Conservation (phyloP, 495 filamentous ascomycete genomes). For the Chaetomium cochliodes region DNA sequence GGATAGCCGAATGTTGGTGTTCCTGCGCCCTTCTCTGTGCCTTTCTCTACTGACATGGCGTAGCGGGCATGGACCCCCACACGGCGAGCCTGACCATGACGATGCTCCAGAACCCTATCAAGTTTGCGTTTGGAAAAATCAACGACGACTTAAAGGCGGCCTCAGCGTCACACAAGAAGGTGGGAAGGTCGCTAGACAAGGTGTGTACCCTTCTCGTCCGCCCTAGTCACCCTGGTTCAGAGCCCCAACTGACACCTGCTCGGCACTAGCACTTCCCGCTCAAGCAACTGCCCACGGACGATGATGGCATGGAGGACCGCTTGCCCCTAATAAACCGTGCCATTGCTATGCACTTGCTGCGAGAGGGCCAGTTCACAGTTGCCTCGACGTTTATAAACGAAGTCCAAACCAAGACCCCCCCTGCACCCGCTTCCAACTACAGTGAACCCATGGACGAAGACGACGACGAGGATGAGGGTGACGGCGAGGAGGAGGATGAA, state of each 20-base stretch:
- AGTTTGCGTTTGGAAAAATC: slow-evolving; percentile 71
- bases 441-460: slow-evolving; percentile 37
- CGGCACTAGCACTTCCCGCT: slow-evolving; percentile 68
- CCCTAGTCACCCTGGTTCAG: neutral
- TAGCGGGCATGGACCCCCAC: slow-evolving; percentile 59
- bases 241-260: neutral
- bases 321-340: slow-evolving; percentile 80
- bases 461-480: slow-evolving; percentile 33
- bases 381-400: slow-evolving; percentile 79
- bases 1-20: slow-evolving; percentile 61
- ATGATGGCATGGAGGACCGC: slow-evolving; percentile 77
- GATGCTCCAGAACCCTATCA: slow-evolving; percentile 80
- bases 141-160: slow-evolving; percentile 78
- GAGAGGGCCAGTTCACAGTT: slow-evolving; percentile 89
- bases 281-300: slow-evolving; percentile 73
- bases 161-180: slow-evolving; percentile 72
- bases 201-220: slow-evolving; percentile 40
- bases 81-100: slow-evolving; percentile 68
- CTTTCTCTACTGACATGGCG: neutral
- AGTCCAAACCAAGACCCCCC: slow-evolving; percentile 34
- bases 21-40: neutral
- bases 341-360: slow-evolving; percentile 92
- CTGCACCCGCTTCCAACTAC: slow-evolving; percentile 13
- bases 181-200: slow-evolving; percentile 80
- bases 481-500: slow-evolving; percentile 34